These are phyloP conservation scores for Daldinia vernicosa DNA, from an alignment of 495 filamentous ascomycete species.

Conservation along the genomic window DNA sequence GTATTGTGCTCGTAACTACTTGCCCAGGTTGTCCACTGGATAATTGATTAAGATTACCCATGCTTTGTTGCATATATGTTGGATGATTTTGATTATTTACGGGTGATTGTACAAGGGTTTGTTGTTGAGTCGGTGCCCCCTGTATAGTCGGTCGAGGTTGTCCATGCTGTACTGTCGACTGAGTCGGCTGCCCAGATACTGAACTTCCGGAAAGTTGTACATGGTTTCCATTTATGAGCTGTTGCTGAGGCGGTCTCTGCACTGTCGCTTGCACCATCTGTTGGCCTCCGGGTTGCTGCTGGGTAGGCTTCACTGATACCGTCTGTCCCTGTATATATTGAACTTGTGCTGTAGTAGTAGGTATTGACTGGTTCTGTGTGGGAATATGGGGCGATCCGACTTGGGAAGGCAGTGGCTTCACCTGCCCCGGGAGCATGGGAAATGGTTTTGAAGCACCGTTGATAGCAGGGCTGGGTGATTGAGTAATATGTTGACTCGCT, in stretches of 20 bases:
- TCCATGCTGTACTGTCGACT: conserved; percentile 18
- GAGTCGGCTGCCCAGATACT: conserved; percentile 13
- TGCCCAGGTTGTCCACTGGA: conserved; percentile 25
- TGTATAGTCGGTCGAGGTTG: conserved; percentile 27
- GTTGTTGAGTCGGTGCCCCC: conserved; percentile 25
- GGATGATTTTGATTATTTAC: conserved; percentile 10
- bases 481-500: conserved; percentile 6
- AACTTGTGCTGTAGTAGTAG: conserved; percentile 10
- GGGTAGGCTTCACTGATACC: conserved; percentile 4
- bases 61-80: conserved; percentile 10
- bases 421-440: conserved; percentile 47
- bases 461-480: conserved; percentile 10
- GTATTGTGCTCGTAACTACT: background rate
- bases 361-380: conserved; percentile 9
- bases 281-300: conserved; percentile 14
- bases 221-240: conserved; percentile 19
- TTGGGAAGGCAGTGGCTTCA: conserved; percentile 43
- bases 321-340: conserved; percentile 7
- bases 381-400: conserved; percentile 33
- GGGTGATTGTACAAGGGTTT: conserved; percentile 2
- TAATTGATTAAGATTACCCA: conserved; percentile 7
- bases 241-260: conserved; percentile 26
- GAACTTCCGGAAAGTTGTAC: background rate
- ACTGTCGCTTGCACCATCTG: conserved; percentile 10
- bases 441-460: conserved; percentile 29